Percentiles rank a stretch among this genome's conserved stretches.
Evolutionary conservation across 257 asterid species (phyloP).

Genomic region (Capsicum pubescens): DNA sequence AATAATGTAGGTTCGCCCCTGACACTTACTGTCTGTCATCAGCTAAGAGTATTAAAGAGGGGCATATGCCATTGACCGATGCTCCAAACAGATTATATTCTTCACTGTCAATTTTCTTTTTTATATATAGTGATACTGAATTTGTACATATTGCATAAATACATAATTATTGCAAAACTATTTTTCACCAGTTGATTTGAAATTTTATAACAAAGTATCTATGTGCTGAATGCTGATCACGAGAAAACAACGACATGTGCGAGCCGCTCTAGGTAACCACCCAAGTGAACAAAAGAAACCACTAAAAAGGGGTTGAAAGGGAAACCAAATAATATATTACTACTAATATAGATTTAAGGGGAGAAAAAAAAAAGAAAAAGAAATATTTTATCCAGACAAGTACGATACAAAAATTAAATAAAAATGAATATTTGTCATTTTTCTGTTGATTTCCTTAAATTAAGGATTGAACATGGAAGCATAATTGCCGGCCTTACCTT

Average conservation of each 20-base stretch:
- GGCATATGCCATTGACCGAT: neutral
- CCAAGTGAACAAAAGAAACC: neutral
- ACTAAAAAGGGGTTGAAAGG: neutral
- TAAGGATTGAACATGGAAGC: conserved; percentile 21
- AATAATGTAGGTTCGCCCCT: too few species aligned
- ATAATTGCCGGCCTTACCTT: conserved; percentile 20
- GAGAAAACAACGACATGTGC: conserved; percentile 24
- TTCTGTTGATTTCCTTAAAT: conserved; percentile 18
- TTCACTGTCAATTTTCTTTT: neutral
- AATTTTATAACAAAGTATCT: neutral
- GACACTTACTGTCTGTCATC: neutral
- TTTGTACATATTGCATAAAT: neutral
- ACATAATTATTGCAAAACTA: neutral
- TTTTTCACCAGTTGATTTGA: neutral
- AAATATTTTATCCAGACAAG: neutral
- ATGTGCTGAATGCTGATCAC: neutral
- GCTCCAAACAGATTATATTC: neutral
- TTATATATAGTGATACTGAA: neutral
- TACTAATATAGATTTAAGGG: neutral
- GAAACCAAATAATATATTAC: neutral
- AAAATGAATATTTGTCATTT: neutral
- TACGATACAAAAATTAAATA: neutral
- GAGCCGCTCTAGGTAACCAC: neutral
- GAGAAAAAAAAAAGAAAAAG: too few species aligned
- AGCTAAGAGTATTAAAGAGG: neutral